Conservation (phyloP, 1,284 basidiomycete species). For the Ceratobasidium sp. region DNA sequence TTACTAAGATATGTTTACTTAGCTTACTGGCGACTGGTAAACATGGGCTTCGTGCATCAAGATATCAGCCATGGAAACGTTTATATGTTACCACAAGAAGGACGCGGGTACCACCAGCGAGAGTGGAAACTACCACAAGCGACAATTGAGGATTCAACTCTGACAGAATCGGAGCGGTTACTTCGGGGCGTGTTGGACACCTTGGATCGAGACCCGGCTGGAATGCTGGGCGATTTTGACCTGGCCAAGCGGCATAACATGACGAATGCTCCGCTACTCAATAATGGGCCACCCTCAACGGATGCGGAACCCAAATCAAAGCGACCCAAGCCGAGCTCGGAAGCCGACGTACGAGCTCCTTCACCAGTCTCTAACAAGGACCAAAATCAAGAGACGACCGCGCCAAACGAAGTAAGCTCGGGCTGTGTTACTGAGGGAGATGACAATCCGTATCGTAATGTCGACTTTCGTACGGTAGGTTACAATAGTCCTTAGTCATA, state of each 20-base stretch:
- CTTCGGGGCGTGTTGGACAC: slow-evolving; percentile 1
- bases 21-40: slow-evolving; percentile 25
- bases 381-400: no score
- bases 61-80: slow-evolving; percentile 30
- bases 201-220: slow-evolving; percentile 9
- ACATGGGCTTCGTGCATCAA: slow-evolving; percentile 16
- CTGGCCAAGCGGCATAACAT: not conserved
- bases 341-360: no score
- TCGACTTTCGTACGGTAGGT: slow-evolving; percentile 31
- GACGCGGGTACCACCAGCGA: not conserved
- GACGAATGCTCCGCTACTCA: no score
- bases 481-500: not conserved
- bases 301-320: no score
- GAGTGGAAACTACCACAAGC: not conserved
- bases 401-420: no score
- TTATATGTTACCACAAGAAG: not conserved
- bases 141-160: not conserved
- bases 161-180: not conserved
- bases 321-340: no score
- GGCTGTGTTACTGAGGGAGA: no score
- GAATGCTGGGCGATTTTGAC: slow-evolving; percentile 25
- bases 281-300: no score
- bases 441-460: no score
- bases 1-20: not conserved
- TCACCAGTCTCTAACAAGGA: no score